phyloP scores from a whole-genome alignment of 352 stramenopile species.

The Phytophthora nicotianae region DNA sequence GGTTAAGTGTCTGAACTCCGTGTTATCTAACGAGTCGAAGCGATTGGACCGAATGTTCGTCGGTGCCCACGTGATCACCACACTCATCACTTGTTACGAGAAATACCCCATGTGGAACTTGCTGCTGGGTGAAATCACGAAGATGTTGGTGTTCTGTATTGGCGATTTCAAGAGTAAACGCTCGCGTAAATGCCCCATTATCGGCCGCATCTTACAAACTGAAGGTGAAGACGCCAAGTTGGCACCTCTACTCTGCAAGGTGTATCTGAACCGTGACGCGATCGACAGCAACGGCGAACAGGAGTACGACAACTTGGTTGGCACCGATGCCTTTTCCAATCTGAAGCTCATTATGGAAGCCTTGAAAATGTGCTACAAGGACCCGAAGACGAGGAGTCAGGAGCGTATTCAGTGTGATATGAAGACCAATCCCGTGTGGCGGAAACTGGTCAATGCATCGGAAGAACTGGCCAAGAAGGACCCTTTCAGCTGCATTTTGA shows the following conservation, averaged over 20 bases:
- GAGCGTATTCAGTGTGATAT: conserved; percentile 66
- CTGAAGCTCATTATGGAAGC: conserved; percentile 85
- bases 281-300: conserved; percentile 33
- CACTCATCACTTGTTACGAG: conserved; percentile 79
- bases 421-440: conserved; percentile 57
- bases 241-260: conserved; percentile 61
- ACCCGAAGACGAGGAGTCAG: conserved; percentile 77
- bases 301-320: conserved; percentile 46
- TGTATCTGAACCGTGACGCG: conserved; percentile 52
- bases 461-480: conserved; percentile 56
- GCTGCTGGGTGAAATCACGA: conserved; percentile 82
- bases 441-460: conserved; percentile 54
- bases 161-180: conserved; percentile 89
- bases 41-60: conserved; percentile 86
- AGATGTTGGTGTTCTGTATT: conserved; percentile 86
- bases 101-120: conserved; percentile 83
- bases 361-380: conserved; percentile 75
- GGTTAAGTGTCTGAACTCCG: conserved; percentile 77
- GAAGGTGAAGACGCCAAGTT: conserved; percentile 61
- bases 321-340: conserved; percentile 76
- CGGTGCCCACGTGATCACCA: conserved; percentile 65
- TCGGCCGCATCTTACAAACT: conserved; percentile 65
- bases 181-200: conserved; percentile 79
- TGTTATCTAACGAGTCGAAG: conserved; percentile 82
- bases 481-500: conserved; percentile 63